Evolutionary conservation across 805 yeast genomes (phyloP), one percentile per base, ranked within the genome.

Genomic region (Yamadazyma paraphyllophila): DNA sequence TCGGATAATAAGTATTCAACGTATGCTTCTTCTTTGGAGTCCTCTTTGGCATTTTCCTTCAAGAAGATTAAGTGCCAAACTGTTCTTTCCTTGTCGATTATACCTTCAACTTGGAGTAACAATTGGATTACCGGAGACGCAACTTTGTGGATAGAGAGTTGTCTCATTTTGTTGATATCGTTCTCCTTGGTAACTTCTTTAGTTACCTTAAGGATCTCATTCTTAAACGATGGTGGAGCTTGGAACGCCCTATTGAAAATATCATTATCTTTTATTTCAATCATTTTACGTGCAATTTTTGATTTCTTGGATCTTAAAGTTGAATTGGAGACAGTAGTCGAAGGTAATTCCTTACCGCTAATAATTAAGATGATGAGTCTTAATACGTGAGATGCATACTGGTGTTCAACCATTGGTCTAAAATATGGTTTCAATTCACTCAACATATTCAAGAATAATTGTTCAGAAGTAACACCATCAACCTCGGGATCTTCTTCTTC

Each of bases 261-360:
- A 12, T 82, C 84, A 50, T 76, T 83, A 62, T 88, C 96, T 56
- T 83, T 82, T 37, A 89, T 83, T 55, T 87, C 94, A 57, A 89
- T 88, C 96, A 88, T 88, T 61, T 90, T 90, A 63, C 98, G 81
- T 6, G 97, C 97, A 64, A 82, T 85, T 65, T 81, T 90, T 41
- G 89, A 86, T 66, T 76, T 85, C 60, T 88, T 89, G 25, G 95
- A 85, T 60, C 98, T 78, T 53, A 89, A 71, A 5, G 85, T 78
- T 0, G 91, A 85, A 58, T 82, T 82, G 20, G 83, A 76, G 57
- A 74, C 74, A 1, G 84, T 78, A 0, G 90, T 67, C 4, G 91
- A 82, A 13, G 96, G 94, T 44, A 90, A 66, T 45, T 82, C 83
- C 55, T 83, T 83, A 3, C 96, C 97, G 2, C 94, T 74, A 29